Evolutionary conservation across 2,329 filamentous ascomycete genomes (phyloP), one percentile per base, ranked within the genome.

Genomic region (Phoma sp.): DNA sequence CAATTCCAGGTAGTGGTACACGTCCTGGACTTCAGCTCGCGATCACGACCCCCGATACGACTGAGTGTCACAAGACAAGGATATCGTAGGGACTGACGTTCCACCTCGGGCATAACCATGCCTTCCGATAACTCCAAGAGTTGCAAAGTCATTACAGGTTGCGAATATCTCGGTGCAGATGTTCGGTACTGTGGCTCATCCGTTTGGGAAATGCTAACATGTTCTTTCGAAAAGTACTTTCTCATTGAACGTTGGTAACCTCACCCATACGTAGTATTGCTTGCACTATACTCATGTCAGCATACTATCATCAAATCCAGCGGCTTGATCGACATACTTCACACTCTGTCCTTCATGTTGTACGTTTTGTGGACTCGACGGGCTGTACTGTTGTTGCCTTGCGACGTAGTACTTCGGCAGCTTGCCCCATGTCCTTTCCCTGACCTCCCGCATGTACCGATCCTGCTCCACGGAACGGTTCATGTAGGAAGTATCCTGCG

Each of bases 391-490:
- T 1, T 55, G 32, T 12, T 53, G 26, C 28, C 32, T 47, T 3
- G 10, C 21, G 14, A 47, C 5, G 18, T 45, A 46, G 34, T 54
- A 54, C 2, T 37, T 21, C 2, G 58, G 57, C 10, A 67, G 37
- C 18, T 48, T 64, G 45, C 49, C 50, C 58, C 67, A 56, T 37
- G 61, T 67, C 43, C 69, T 52, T 23, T 65, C 63, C 23, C 71
- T 47, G 4, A 73, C 68, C 40, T 72, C 64, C 12, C 64, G 45
- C 71, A 74, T 74, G 14, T 74, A 74, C n/a, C 62, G 60, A n/a
- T 68, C 63, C 42, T 74, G 71, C 25, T 65, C 66, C 14, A 60
- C 57, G 2, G 59, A 53, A 18, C 67, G 54, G 3, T 54, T 45
- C 40, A 40, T 48, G 23, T 36, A 55, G 5, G 17, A 26, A 1